Evolutionary conservation across 441 rosid species (phyloP).

Genomic region (California macrophylla): DNA sequence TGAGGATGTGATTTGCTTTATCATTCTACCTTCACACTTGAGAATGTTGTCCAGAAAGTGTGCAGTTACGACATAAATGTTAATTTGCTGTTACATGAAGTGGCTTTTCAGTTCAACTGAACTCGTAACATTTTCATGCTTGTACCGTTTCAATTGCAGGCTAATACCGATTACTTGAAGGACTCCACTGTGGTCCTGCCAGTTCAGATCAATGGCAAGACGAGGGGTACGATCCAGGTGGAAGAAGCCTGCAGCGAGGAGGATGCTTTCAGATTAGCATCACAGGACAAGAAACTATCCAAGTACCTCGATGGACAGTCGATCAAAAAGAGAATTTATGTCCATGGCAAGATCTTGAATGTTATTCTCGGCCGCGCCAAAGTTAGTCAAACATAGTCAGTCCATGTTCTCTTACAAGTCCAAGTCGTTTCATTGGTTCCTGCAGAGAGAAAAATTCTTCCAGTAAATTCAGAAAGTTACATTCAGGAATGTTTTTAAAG

Average conservation of each 20-base stretch:
- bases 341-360: slow-evolving; percentile 81
- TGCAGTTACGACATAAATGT: background rate
- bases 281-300: slow-evolving; percentile 48
- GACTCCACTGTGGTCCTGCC: slow-evolving; percentile 56
- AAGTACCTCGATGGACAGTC: slow-evolving; percentile 55
- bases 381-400: slow-evolving; percentile 16
- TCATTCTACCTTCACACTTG: background rate
- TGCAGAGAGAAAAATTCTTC: background rate
- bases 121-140: too few relatives aligned
- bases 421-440: too few relatives aligned
- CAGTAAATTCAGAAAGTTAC: background rate
- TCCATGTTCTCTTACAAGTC: background rate
- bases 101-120: background rate
- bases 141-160: slow-evolving; percentile 33
- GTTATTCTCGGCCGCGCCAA: slow-evolving; percentile 57
- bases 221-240: slow-evolving; percentile 74
- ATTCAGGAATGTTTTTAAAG: background rate
- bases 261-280: slow-evolving; percentile 59
- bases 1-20: background rate
- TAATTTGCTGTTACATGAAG: background rate
- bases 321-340: slow-evolving; percentile 63
- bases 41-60: background rate
- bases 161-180: slow-evolving; percentile 53
- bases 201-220: slow-evolving; percentile 93
- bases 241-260: slow-evolving; percentile 83